Conservation (phyloP, 257 asterid genomes). For the Lycium barbarum region DNA sequence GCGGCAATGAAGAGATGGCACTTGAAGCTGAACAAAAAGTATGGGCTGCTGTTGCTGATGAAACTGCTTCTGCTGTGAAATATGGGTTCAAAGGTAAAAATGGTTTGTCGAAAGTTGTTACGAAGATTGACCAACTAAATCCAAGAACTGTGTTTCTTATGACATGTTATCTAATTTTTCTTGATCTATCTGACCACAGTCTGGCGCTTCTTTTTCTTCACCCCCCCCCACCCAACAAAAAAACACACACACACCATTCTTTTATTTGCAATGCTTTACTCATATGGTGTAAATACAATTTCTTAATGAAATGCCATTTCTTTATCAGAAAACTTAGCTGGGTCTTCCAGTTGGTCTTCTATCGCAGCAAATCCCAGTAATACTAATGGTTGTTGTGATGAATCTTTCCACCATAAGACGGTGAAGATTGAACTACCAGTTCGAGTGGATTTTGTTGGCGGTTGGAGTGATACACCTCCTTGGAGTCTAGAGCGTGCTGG, state of each 20-base stretch:
- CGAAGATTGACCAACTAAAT: not conserved
- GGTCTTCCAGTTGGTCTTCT: slow-evolving; percentile 44
- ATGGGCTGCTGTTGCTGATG: slow-evolving; percentile 88
- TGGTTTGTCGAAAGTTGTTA: not conserved
- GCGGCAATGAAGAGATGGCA: slow-evolving; percentile 65
- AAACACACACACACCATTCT: too few relatives aligned
- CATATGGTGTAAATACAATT: slow-evolving; percentile 22
- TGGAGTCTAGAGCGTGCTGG: slow-evolving; percentile 99
- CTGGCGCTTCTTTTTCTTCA: not conserved
- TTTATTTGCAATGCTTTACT: not conserved
- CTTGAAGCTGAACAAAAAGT: slow-evolving; percentile 70
- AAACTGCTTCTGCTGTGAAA: slow-evolving; percentile 94
- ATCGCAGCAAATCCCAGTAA: slow-evolving; percentile 38
- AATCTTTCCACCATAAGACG: slow-evolving; percentile 55
- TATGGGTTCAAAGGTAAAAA: slow-evolving; percentile 77
- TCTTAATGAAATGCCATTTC: slow-evolving; percentile 28
- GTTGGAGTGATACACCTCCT: slow-evolving; percentile 99
- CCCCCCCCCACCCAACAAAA: too few relatives aligned
- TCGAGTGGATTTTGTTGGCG: slow-evolving; percentile 95
- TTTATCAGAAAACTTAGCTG: slow-evolving; percentile 52
- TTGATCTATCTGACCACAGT: slow-evolving; percentile 7
- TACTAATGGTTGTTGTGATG: slow-evolving; percentile 44
- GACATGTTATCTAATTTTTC: not conserved
- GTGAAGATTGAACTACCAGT: slow-evolving; percentile 94
- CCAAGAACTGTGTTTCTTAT: not conserved